phyloP scores from a whole-genome alignment of 2,329 filamentous ascomycete genomes.

The Orbilia oligospora region DNA sequence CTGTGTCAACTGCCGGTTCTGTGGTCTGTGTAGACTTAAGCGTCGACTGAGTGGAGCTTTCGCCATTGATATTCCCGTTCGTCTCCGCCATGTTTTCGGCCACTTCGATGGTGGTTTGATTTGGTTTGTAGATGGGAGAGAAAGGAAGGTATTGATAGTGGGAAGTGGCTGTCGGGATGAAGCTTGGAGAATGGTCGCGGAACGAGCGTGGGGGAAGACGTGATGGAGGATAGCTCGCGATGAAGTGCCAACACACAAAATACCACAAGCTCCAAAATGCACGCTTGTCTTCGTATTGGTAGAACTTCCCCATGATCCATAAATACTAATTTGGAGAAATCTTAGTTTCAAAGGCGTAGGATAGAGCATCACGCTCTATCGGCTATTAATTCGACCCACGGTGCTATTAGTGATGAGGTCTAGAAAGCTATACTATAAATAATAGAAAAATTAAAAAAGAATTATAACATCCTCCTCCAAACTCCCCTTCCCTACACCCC shows the following conservation, averaged over 20 bases:
- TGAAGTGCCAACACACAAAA: conserved; percentile 20
- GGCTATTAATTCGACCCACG: too few species aligned
- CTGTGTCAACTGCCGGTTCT: conserved; percentile 64
- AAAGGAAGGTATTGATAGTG: not conserved
- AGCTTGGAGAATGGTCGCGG: not conserved
- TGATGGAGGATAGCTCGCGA: conserved; percentile 19
- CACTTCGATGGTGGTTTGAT: not conserved
- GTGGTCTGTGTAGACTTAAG: conserved; percentile 49
- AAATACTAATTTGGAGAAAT: too few species aligned
- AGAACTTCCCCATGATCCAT: too few species aligned
- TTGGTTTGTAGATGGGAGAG: not conserved
- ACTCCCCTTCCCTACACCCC: too few species aligned
- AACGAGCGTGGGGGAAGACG: conserved; percentile 11
- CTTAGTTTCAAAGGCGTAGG: too few species aligned
- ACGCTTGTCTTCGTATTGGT: not conserved
- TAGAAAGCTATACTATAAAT: too few species aligned
- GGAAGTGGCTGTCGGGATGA: not conserved
- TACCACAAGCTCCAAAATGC: conserved; percentile 19
- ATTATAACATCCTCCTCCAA: too few species aligned
- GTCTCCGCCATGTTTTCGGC: conserved; percentile 42
- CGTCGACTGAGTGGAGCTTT: conserved; percentile 50
- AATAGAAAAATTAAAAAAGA: too few species aligned
- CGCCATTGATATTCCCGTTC: conserved; percentile 53
- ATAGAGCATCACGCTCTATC: too few species aligned
- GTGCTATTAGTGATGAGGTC: too few species aligned